phyloP scores from a whole-genome alignment of 257 asterid species.

The Paulownia fortunei region DNA sequence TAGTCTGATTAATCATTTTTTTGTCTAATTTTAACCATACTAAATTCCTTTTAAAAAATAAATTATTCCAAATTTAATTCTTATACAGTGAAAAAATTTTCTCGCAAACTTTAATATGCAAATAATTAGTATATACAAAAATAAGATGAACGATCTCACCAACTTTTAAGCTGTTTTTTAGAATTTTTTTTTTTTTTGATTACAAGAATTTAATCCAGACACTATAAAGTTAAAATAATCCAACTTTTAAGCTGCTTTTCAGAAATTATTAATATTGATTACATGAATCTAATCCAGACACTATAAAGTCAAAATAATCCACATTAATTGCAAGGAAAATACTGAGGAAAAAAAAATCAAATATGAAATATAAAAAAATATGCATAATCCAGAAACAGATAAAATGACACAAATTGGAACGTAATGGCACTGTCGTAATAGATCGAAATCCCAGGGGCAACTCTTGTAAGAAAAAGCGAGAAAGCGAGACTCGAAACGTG shows the following conservation, averaged over 20 bases:
- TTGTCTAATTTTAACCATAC: no score
- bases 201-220: not conserved
- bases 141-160: not conserved
- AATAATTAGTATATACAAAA: not conserved
- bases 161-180: not conserved
- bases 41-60: no score
- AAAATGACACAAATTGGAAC: not conserved
- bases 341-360: not conserved
- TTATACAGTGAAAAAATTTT: no score
- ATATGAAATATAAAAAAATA: no score
- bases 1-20: no score
- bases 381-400: no score
- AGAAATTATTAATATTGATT: not conserved
- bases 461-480: not conserved
- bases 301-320: not conserved
- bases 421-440: constrained; percentile 34
- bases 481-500: not conserved
- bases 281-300: not conserved
- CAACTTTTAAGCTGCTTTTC: not conserved
- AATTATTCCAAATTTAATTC: no score
- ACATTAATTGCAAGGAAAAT: not conserved
- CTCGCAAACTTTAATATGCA: no score
- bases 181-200: not conserved
- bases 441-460: constrained; percentile 4
- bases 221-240: not conserved